Base-by-base conservation (phyloP, 208 protist species). In the Lotmaria passim region DNA sequence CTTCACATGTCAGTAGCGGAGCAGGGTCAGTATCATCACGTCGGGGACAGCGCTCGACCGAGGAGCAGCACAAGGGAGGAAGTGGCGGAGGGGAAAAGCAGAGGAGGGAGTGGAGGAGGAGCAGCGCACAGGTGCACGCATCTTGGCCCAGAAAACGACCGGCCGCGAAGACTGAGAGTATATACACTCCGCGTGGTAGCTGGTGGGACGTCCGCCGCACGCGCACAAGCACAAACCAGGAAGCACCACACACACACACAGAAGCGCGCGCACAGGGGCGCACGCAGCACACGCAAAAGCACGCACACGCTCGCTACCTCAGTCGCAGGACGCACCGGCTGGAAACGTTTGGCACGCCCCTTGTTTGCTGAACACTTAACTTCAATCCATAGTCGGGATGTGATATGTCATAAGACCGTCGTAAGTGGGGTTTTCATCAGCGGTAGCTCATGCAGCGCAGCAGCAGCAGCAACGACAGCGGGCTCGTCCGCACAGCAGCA, bases 241-340 rank as follows among this genome's bases (percentile, higher is more conserved):
- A 47, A 8, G 11, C 38, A 64, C 8, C 38, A 39, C 30, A 7
- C 33, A 59, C 14, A 8, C 14, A 43, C 41, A 59, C 6, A 15
- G 17, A 43, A 59, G 36, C 30, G 10, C 46, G 3, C 26, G 31
- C 10, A 30, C 11, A 33, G 26, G 15, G 12, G n/a, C 28, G 51
- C 51, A 36, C 51, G 28, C 14, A 56, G 8, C 53, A 33, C 53
- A 59, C 33, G 34, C 6, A 59, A 26, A 33, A 17, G 17, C 51
- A 56, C 30, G 31, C 51, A 23, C 26, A 47, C 41, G 36, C 19
- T 12, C 34, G 72, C 62, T 71, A 77, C 52, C 80, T 86, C 80
- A 66, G 80, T 74, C 75, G 66, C 75, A 82, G 72, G 71, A 62
- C 75, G 66, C 75, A 66, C 80, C 80, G 65, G 80, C 80, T 82